Base-by-base conservation (phyloP, 2,329 filamentous ascomycete genomes). In the Lachnellula hyalina region DNA sequence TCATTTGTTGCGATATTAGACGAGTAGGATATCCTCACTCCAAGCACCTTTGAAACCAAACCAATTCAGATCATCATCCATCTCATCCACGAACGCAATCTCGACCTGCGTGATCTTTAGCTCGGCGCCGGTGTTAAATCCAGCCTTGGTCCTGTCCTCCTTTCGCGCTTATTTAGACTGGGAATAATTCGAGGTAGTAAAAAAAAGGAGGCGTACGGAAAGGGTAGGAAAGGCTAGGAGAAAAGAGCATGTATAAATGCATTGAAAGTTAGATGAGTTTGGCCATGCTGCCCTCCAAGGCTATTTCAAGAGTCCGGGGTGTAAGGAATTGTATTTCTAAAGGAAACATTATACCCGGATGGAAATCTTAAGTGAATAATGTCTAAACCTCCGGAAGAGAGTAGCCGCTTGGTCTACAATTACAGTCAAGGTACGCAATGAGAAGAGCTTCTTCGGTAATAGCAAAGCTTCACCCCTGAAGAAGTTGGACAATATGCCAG, bases 41-140 rank as follows among this genome's bases (percentile, higher is more conserved):
- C 38, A 41, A 12, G n/a, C 41, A 17, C 19, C 19, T 44, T 23
- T 44, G 8, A 25, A 23, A 44, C 50, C 34, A 52, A 25, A 44
- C 49, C 25, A 52, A 41, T 59, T 55, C 51, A 56, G 52, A 23
- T 57, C 52, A 17, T 52, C 52, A 5, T 49, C 47, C 42, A 61
- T 47, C 2, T 47, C 58, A 19, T 34, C 23, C 19, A 52, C 52
- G 4, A 56, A 51, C 2, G 44, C 55, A 2, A 58, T 15, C 2
- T 54, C 59, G 32, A 63, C 36, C 23, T 53, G 14, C 14, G 14
- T 28, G 5, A 57, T 52, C 8, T 12, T 35, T 2, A 57, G 57
- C 49, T 55, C 47, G 17, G 42, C 38, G 55, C 40, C 50, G 38
- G 57, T 21, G n/a, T 52, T 32, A 40, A 63, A 61, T 21, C 61